Base-by-base conservation (phyloP, 2,329 filamentous ascomycete genomes). In the Colletotrichum camelliae region DNA sequence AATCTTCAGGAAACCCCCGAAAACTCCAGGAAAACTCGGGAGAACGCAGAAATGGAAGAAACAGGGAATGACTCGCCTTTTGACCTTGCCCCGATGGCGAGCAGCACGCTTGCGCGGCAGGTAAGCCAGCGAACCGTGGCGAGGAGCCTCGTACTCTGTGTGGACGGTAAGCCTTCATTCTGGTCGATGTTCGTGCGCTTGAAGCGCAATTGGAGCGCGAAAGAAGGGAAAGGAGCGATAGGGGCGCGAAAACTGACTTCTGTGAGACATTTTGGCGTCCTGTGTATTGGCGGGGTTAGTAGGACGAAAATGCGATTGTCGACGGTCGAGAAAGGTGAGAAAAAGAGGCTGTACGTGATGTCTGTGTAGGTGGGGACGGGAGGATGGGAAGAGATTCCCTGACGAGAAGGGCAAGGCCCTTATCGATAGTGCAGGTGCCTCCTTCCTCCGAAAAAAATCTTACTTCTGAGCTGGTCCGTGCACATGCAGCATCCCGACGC, bases 11-110 rank as follows among this genome's bases (percentile, higher is more conserved):
- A 39, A 37, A 15, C 5, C 3, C 33, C 5, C 33, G 1, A 15
- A 5, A 37, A 37, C 15, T 35, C 13, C 33, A 35, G 33, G 33
- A 35, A 2, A 37, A 15, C 7, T 37, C 15, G 7, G 7, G 6
- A 13, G 16, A 16, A 27, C 16, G 24, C 24, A 24, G 24, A 21
- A 29, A 29, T 7, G 27, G 3, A 18, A 58, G 24, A 7, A 29
- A 31, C 4, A 7, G 16, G 29, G 31, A n/a, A 27, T 77, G 58
- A 92, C 92, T 93, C 91, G 98, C 96, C 94, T 96, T 95, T 98
- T 98, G 87, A 98, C 96, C 93, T 98, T 98, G 88, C 96, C 96
- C 84, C 96, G 91, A 90, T 98, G 96, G 85, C 96, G 93, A 88
- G 96, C 92, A 85, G 96, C 95, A 86, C 96, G 94, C 95, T 98